Evolutionary conservation across 2,329 filamentous ascomycete species (phyloP).

Genomic region (Tolypocladium tundrense): DNA sequence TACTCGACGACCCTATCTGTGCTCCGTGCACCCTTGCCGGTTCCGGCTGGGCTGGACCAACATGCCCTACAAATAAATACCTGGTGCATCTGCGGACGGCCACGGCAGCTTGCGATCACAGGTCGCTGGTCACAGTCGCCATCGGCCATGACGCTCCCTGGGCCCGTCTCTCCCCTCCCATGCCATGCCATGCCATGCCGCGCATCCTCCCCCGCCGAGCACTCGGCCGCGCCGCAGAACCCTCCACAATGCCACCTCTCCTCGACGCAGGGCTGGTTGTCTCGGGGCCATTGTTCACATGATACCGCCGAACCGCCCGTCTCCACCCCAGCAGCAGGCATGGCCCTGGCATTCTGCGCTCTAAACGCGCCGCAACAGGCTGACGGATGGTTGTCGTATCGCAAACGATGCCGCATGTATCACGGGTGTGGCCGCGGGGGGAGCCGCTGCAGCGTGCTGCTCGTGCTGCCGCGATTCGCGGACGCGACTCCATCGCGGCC

Average conservation of each 20-base stretch:
- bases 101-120: not conserved
- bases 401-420: not conserved
- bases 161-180: not conserved
- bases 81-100: not conserved
- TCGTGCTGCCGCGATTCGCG: not conserved
- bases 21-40: not conserved
- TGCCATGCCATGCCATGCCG: not conserved
- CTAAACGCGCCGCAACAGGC: not conserved
- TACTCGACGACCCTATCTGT: not conserved
- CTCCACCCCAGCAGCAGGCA: not conserved
- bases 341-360: not conserved
- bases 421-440: not conserved
- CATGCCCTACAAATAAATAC: not conserved
- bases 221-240: not conserved
- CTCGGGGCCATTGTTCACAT: not conserved
- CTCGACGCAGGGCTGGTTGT: not conserved
- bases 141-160: not conserved
- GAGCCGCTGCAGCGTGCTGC: not conserved
- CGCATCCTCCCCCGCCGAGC: not conserved
- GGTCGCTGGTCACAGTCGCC: not conserved
- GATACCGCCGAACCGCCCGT: not conserved
- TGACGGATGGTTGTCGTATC: not conserved
- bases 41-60: not conserved
- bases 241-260: not conserved
- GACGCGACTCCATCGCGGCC: not conserved